Evolutionary conservation across 352 stramenopile species (phyloP).

Genomic region (Phytopythium delawarense): DNA sequence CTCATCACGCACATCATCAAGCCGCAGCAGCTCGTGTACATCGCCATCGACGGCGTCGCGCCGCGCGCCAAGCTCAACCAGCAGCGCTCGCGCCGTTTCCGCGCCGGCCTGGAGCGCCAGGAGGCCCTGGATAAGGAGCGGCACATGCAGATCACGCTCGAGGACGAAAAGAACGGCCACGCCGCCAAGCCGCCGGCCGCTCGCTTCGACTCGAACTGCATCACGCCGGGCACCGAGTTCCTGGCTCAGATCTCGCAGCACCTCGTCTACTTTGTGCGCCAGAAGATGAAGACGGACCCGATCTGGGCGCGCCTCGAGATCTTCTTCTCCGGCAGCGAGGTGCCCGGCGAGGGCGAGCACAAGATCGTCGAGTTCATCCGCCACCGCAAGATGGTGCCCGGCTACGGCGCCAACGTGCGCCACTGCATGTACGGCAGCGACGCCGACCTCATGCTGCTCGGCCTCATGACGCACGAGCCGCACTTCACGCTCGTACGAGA

Average conservation of each 20-base stretch:
- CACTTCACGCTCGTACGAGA: constrained; percentile 98
- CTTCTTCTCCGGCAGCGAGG: constrained; percentile 96
- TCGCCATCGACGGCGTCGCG: constrained; percentile 98
- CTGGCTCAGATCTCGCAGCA: constrained; percentile 93
- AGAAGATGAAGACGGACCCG: constrained; percentile 96
- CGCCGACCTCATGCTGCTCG: constrained; percentile 98
- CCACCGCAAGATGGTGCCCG: constrained; percentile 84
- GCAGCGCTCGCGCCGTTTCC: constrained; percentile 96
- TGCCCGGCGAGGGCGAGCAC: constrained; percentile 99
- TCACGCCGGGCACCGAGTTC: constrained; percentile 99
- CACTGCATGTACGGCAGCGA: constrained; percentile 99
- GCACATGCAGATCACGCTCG: constrained; percentile 62
- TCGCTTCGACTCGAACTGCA: constrained; percentile 99
- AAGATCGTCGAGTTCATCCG: constrained; percentile 99
- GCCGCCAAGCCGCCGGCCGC: constrained; percentile 20
- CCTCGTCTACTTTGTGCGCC: constrained; percentile 91
- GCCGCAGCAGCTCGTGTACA: constrained; percentile 96
- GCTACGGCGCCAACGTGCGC: constrained; percentile 93
- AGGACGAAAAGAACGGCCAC: constrained; percentile 71
- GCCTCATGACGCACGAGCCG: constrained; percentile 97
- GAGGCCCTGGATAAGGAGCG: constrained; percentile 62
- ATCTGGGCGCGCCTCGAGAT: constrained; percentile 95
- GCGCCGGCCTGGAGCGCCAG: constrained; percentile 78
- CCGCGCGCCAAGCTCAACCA: constrained; percentile 99
- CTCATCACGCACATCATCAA: constrained; percentile 97